Evolutionary conservation across 768 basidiomycete genomes (phyloP).

Genomic region (Russula ochroleuca): DNA sequence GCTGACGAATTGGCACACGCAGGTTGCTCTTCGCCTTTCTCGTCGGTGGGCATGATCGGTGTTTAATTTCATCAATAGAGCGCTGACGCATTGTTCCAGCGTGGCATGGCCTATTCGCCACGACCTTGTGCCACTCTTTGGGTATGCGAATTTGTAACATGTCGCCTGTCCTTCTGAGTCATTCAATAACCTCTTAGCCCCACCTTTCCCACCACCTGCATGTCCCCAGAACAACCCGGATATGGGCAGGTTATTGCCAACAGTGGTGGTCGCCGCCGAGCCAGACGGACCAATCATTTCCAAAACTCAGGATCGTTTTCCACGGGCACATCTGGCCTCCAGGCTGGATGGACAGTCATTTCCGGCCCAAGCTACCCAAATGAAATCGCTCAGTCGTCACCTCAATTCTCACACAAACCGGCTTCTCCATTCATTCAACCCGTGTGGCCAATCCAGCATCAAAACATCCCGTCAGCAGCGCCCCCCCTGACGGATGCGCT

Average conservation of each 20-base stretch:
- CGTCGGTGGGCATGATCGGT: conserved; percentile 53
- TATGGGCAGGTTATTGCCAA: conserved; percentile 76
- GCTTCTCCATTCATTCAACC: conserved; percentile 17
- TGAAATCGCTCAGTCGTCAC: conserved; percentile 13
- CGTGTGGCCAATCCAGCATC: conserved; percentile 9
- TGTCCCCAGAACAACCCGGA: conserved; percentile 81
- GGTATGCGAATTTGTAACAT: conserved; percentile 43
- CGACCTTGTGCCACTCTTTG: conserved; percentile 83
- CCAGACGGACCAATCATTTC: conserved; percentile 22
- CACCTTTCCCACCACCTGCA: conserved; percentile 76
- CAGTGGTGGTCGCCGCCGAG: conserved; percentile 23
- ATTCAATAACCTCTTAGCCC: conserved; percentile 46
- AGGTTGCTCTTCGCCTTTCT: conserved; percentile 77
- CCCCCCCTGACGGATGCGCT: conserved; percentile 22
- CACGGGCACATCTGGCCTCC: conserved; percentile 19
- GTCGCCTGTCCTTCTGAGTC: conserved; percentile 20
- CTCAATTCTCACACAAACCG: conserved; percentile 8
- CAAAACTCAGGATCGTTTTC: conserved; percentile 16
- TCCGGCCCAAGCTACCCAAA: conserved; percentile 24
- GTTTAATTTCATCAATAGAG: background rate
- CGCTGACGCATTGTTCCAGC: conserved; percentile 39
- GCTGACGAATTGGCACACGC: conserved; percentile 15
- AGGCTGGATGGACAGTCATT: conserved; percentile 27
- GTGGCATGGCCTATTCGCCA: conserved; percentile 88
- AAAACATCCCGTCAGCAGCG: conserved; percentile 7